A percentile compares a stretch with the other conserved stretches of the same genome.
These are phyloP conservation scores for Pholiota adiposa DNA, from an alignment of 1,284 basidiomycete genomes.

Conservation along the genomic window DNA sequence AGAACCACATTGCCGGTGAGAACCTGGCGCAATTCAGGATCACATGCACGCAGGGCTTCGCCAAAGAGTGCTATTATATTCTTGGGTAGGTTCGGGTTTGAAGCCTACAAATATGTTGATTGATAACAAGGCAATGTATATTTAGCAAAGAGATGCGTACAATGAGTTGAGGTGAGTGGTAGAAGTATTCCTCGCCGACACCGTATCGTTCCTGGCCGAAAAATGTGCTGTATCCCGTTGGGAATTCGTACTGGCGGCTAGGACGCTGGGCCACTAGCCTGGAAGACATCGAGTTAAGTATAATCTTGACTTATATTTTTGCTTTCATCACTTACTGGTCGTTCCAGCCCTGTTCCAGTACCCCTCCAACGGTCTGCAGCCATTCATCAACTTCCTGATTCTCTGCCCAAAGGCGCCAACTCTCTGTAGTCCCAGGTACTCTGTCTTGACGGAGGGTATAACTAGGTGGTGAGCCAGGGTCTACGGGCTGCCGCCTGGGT, in stretches of 20 bases:
- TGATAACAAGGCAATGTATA: not conserved
- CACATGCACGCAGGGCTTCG: conserved; percentile 83
- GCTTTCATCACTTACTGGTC: conserved; percentile 63
- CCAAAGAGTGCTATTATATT: conserved; percentile 80
- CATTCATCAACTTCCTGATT: conserved; percentile 89
- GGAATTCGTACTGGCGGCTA: conserved; percentile 88
- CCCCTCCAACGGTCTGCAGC: conserved; percentile 87
- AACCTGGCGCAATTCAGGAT: conserved; percentile 89
- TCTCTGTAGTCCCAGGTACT: conserved; percentile 71
- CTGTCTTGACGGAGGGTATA: conserved; percentile 80
- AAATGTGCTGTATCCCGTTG: conserved; percentile 88
- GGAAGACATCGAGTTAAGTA: not conserved
- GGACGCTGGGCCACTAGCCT: conserved; percentile 60
- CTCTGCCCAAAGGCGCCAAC: conserved; percentile 87
- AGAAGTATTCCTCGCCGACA: conserved; percentile 91
- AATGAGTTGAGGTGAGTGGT: conserved; percentile 75
- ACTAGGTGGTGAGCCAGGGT: conserved; percentile 60
- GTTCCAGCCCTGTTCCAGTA: conserved; percentile 88
- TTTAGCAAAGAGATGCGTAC: conserved; percentile 50
- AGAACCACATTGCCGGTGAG: conserved; percentile 94
- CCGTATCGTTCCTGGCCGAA: conserved; percentile 85
- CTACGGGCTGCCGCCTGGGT: conserved; percentile 56
- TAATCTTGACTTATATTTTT: too few relatives aligned
- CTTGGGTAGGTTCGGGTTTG: conserved; percentile 73
- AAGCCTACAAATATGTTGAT: conserved; percentile 43